Conservation (phyloP, 2,329 filamentous ascomycete species). For the Phialophora expanda region DNA sequence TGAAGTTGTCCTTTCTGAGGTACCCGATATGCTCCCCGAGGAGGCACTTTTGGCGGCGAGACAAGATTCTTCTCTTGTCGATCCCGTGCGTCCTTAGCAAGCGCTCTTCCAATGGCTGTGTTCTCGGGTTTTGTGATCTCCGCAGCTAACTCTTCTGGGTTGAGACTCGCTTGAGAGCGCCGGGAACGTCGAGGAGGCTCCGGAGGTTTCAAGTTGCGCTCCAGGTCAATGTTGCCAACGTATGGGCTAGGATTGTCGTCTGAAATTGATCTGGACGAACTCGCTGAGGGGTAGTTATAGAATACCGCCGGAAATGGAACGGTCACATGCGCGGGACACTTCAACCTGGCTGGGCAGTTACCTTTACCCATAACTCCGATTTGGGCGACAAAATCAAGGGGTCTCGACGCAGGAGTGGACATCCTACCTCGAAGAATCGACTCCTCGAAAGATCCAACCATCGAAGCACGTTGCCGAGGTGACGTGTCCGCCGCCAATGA, state of each 20-base stretch:
- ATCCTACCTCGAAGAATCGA: conserved; percentile 93
- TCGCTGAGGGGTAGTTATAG: conserved; percentile 82
- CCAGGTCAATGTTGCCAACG: conserved; percentile 88
- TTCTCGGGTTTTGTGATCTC: conserved; percentile 33
- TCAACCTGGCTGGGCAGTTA: conserved; percentile 82
- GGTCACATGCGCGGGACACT: conserved; percentile 87
- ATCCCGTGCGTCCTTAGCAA: conserved; percentile 54
- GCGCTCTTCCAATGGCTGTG: conserved; percentile 38
- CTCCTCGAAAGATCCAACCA: conserved; percentile 98
- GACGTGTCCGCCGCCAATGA: conserved; percentile 77
- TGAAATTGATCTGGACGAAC: conserved; percentile 65
- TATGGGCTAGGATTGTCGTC: conserved; percentile 95
- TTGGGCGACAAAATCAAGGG: conserved; percentile 89
- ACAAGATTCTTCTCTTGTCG: conserved; percentile 66
- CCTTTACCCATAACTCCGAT: conserved; percentile 91
- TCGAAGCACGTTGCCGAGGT: conserved; percentile 83
- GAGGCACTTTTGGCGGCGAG: conserved; percentile 67
- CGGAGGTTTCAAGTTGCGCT: conserved; percentile 71
- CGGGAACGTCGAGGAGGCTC: conserved; percentile 40
- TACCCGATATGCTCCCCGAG: conserved; percentile 90
- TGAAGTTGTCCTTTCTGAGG: conserved; percentile 93
- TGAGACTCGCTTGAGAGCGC: conserved; percentile 45
- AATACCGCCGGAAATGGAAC: conserved; percentile 93
- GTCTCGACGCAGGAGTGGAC: conserved; percentile 93
- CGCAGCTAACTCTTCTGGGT: conserved; percentile 24